Evolutionary conservation across 306 rosid species (phyloP), one percentile per base, ranked within the genome.

Genomic region (Acacia acuminata): DNA sequence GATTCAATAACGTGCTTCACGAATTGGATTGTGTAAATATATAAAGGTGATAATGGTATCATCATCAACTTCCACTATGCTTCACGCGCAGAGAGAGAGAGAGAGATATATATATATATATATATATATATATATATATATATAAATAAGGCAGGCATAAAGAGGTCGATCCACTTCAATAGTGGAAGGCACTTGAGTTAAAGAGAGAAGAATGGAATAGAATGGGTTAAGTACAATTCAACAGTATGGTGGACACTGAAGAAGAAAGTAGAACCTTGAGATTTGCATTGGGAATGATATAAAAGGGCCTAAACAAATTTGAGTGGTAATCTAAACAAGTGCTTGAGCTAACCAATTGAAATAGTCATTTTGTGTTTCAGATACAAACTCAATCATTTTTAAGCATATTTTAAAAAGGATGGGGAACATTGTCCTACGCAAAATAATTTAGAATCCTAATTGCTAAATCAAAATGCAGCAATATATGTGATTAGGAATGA

Each of bases 71-170:
- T 79, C 88, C 76, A 82, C 85, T 86, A 4, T 67, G 27, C 85
- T 83, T n/a, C 63, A n/a, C 24, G n/a, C 27, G 1, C 25, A 19
- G 13, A 50, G n/a, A n/a, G n/a, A n/a, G n/a, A n/a, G n/a, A n/a
- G n/a, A n/a, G n/a, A n/a, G n/a, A n/a, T 51, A 50, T 77, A 25
- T 71, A 69, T 25, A 13, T 24, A 11, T 61, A 25, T 25, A 25
- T n/a, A 2, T 51, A 50, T 77, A 25, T 71, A 69, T 51, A 50
- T 77, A 25, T 71, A 69, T 25, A 13, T 24, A 11, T 61, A 25
- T 25, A 25, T n/a, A 2, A 17, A 66, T 44, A 81, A 27, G 84
- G 81, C 84, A 77, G 83, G 84, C 74, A 58, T 50, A 89, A 89
- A 81, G 34, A 34, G 63, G 56, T 15, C 27, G 25, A 24, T 19